A percentile compares a stretch with the other conserved stretches of the same genome.
Evolutionary conservation across 805 yeast species (phyloP).

Genomic region (Candida easanensis): DNA sequence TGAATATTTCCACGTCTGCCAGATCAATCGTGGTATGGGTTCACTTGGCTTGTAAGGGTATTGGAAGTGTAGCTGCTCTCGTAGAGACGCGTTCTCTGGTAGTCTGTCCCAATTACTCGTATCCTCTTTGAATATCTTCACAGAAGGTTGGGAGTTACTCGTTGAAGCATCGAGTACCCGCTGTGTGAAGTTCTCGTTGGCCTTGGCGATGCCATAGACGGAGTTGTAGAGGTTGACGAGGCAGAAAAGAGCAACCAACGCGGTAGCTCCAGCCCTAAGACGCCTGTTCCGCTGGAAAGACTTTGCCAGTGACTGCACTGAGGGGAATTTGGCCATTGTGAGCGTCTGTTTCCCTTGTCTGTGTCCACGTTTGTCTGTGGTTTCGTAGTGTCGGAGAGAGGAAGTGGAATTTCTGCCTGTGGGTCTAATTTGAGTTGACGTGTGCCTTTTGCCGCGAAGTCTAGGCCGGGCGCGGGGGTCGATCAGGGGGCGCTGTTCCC

Average conservation of each 20-base stretch:
- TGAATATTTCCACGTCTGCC: constrained; percentile 93
- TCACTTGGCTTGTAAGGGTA: constrained; percentile 70
- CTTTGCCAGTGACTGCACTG: not conserved
- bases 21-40: constrained; percentile 73
- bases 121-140: constrained; percentile 9
- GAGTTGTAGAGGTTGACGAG: constrained; percentile 10
- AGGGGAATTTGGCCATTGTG: not conserved
- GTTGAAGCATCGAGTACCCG: not conserved
- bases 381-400: no score
- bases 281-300: constrained; percentile 5
- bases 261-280: not conserved
- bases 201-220: constrained; percentile 14
- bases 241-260: constrained; percentile 4
- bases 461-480: no score
- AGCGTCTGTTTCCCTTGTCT: not conserved
- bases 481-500: no score
- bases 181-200: not conserved
- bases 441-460: no score
- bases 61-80: constrained; percentile 63
- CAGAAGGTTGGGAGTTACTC: not conserved
- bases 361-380: not conserved
- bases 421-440: no score
- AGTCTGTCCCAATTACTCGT: constrained; percentile 3
- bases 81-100: constrained; percentile 23
- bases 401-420: no score